Base-by-base conservation (phyloP, 805 yeast species). In the Metschnikowia arizonensis region DNA sequence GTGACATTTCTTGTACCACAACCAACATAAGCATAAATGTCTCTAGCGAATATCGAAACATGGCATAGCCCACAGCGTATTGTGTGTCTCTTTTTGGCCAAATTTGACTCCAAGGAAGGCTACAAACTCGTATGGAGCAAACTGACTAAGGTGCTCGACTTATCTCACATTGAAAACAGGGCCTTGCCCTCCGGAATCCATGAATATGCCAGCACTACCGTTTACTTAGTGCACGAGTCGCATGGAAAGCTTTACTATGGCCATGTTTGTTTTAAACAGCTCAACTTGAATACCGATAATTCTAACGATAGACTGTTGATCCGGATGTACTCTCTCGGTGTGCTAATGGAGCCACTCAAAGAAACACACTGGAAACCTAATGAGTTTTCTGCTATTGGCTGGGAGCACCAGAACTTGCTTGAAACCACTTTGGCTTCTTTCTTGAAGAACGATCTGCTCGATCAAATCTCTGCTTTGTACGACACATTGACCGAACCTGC, bases 251-350 rank as follows among this genome's bases (percentile, higher is more conserved):
- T 61, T 4, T 65, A 65, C 52, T 67, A 66, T 48, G 76, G 76
- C 10, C 35, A 65, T 15, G 58, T 67, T 12, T 58, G 65, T 19
- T 69, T 66, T 50, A 57, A 62, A 33, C 69, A 65, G 50, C 42
- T 41, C 19, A 48, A 52, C 42, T 21, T 40, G 26, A 54, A 53
- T 24, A 38, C 32, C 9, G 46, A 35, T 12, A 50, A 45, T 17
- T 45, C 42, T 31, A 34, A 42, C 28, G 55, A 58, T 49, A 53
- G 73, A 11, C 52, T 44, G 28, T 54, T 73, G 29, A 78, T 83
- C 23, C 72, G 72, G 50, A 77, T 85, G 81, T 84, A 72, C 55
- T 78, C 89, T 1, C 58, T 85, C 8, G 90, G 89, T 0, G 62
- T 83, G 1, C 61, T 83, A 17, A 67, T 79, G 14, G 81, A 79